Base-by-base conservation (phyloP, 768 basidiomycete species). In the Pleurotus cornucopiae region DNA sequence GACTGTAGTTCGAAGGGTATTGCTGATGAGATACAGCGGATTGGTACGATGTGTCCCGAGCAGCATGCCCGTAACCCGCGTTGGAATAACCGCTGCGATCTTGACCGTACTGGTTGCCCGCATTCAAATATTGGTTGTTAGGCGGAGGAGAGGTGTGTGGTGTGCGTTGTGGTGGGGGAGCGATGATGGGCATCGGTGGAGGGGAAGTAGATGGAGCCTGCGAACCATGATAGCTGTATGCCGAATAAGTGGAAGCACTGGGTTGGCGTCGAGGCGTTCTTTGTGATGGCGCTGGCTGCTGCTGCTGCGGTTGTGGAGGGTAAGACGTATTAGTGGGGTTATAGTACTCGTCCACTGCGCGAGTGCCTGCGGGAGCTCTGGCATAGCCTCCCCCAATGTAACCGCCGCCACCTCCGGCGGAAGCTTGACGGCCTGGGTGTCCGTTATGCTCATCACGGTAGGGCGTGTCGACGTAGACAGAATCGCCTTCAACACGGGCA, bases 321-420 rank as follows among this genome's bases (percentile, higher is more conserved):
- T 81, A 73, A 62, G 78, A 76, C 2, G 72, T 67, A 26, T 67
- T 59, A 55, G 62, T 59, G 46, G 64, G 68, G 14, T 74, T 64
- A 63, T 91, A 88, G 58, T 89, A 91, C 18, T 88, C 87, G 63
- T 92, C 90, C 5, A 91, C 76, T 4, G 91, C 82, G 43, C 88
- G 81, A 40, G 82, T 78, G 2, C 90, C 90, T 13, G 73, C 68
- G 4, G 84, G 71, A 18, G 78, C 88, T 59, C 81, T 85, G 1
- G 81, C 75, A 66, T 92, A 92, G 5, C 88, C 88, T 54, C 74
- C 76, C n/a, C 74, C 71, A 6, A 73, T 65, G 57, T 75, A 78
- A 2, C 63, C 66, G 0, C 65, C 63, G 0, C 65, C 63, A 34
- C 67, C 65, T n/a, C 66, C 60, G 62, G 59, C 58, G n/a, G 62